Evolutionary conservation across 1,139 yeast genomes (phyloP), one percentile per base, ranked within the genome.

Genomic region (Lodderomyces orthopsilosis): DNA sequence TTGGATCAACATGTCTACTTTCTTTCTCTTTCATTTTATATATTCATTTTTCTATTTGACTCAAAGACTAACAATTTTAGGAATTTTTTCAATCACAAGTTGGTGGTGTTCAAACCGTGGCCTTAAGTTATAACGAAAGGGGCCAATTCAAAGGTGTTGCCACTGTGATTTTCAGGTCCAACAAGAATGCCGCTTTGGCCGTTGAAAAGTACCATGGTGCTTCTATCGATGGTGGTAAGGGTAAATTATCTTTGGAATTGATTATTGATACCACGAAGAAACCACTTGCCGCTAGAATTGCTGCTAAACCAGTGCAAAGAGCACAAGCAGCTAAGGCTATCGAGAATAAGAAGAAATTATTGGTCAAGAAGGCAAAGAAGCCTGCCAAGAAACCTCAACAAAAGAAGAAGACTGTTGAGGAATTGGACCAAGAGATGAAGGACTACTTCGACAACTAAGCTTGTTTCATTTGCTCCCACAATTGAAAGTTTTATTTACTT

Each of bases 101-200:
- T 56, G 98, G 98, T 55, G 89, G 91, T 53, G 89, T 93, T 55
- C 73, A 73, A 52, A 75, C 76, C 51, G 83, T 88, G 60, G 74
- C 80, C 45, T 77, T 91, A 59, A 77, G 85, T 52, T 93, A 87
- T 75, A 89, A 88, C 63, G 89, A 85, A 66, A 83, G 78, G 62
- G 98, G 98, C 43, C 83, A 81, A 65, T 89, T 95, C 53, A 86
- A 86, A 54, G 98, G 98, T 65, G 80, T 82, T 69, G 96, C 96
- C 48, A 89, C 94, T 49, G 79, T 93, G 56, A 75, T 84, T 48
- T 93, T 93, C 75, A 80, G 74, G 62, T 71, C 74, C 47, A 67
- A 79, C 47, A 82, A 83, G 50, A 75, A 77, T 61, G 98, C 98
- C 30, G 43, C 63, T 33, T 58, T 61, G 49, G 96, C 97, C 37